A percentile compares a stretch with the other conserved stretches of the same genome.
These are phyloP conservation scores for Samsoniella hepiali DNA, from an alignment of 2,329 filamentous ascomycete species.

Conservation along the genomic window DNA sequence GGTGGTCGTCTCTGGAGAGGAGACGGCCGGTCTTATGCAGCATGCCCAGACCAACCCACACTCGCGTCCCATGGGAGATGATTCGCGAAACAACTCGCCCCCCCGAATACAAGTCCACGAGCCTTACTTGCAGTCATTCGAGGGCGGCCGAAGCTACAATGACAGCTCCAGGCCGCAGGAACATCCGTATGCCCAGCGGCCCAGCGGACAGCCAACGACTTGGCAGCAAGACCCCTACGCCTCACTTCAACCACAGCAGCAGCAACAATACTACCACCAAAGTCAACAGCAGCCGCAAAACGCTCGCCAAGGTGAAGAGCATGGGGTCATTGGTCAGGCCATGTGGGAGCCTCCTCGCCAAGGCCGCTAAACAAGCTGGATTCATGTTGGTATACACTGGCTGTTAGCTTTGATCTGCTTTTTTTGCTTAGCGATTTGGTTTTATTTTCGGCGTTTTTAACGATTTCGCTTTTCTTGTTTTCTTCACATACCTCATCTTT, in stretches of 20 bases:
- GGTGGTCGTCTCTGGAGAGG: conserved; percentile 27
- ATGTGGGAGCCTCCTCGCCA: conserved; percentile 15
- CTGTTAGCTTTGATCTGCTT: not conserved
- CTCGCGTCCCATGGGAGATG: not conserved
- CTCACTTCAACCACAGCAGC: conserved; percentile 9
- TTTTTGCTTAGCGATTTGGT: not conserved
- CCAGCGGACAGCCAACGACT: not conserved
- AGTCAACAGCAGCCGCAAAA: conserved; percentile 7
- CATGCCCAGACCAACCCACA: conserved; percentile 32
- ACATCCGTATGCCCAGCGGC: conserved; percentile 10
- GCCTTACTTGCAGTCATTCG: conserved; percentile 13
- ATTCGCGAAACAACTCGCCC: conserved; percentile 1
- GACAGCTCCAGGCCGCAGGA: conserved; percentile 1
- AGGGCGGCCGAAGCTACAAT: not conserved
- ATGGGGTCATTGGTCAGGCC: conserved; percentile 19
- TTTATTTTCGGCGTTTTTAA: not conserved
- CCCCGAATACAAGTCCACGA: conserved; percentile 14
- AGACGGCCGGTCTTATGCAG: conserved; percentile 44
- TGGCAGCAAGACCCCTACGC: conserved; percentile 7
- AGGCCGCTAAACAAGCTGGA: not conserved
- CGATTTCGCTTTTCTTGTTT: too few relatives aligned
- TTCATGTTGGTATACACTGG: not conserved
- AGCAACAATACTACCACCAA: not conserved
- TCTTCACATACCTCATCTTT: too few relatives aligned
- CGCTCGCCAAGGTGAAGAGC: conserved; percentile 11